phyloP scores from a whole-genome alignment of 805 yeast species.

The Sungouiozyma intestinalis region DNA sequence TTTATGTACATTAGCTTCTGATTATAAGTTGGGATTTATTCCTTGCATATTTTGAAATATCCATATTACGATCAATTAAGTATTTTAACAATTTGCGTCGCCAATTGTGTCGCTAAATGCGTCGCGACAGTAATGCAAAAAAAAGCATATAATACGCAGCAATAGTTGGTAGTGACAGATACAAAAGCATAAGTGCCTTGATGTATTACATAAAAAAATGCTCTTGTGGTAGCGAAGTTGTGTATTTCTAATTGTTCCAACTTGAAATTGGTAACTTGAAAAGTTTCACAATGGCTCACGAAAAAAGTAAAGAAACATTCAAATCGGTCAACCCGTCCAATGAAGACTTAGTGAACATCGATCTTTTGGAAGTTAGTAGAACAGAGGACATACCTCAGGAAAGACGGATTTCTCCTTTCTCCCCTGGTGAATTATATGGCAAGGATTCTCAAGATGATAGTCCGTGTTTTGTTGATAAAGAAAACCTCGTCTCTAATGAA shows the following conservation, averaged over 20 bases:
- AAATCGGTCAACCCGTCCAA: slow-evolving; percentile 1
- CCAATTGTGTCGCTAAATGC: not conserved
- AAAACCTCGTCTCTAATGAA: not conserved
- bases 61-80: too few relatives aligned
- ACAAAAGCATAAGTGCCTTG: too few relatives aligned
- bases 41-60: too few relatives aligned
- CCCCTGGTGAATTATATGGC: not conserved
- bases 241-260: too few relatives aligned
- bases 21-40: too few relatives aligned
- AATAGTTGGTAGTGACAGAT: too few relatives aligned
- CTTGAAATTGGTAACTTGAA: too few relatives aligned
- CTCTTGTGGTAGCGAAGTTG: too few relatives aligned
- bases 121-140: not conserved
- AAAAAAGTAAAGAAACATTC: slow-evolving; percentile 3
- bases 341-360: not conserved
- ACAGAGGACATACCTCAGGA: not conserved
- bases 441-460: not conserved
- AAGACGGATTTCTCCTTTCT: not conserved
- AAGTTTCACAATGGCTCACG: not conserved
- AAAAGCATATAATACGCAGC: too few relatives aligned
- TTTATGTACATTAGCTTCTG: not conserved
- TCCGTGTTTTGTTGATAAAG: not conserved
- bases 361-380: not conserved
- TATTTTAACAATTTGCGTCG: not conserved
- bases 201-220: too few relatives aligned